These are phyloP conservation scores for Cronartium quercuum DNA, from an alignment of 1,284 basidiomycete species.

Conservation along the genomic window DNA sequence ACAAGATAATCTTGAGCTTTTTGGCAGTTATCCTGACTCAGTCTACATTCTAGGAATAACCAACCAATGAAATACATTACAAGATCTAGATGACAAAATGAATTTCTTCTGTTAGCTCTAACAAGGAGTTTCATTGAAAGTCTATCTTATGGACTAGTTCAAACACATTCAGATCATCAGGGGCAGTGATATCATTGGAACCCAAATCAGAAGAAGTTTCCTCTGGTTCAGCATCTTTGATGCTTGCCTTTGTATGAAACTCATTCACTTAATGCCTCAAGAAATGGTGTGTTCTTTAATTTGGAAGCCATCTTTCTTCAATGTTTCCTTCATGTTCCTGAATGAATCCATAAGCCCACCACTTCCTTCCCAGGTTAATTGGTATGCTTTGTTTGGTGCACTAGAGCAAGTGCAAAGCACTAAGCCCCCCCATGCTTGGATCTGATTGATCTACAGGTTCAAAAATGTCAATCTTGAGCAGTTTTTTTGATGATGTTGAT, in stretches of 20 bases:
- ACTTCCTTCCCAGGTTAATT: not conserved
- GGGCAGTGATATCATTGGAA: not conserved
- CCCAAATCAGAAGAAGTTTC: not conserved
- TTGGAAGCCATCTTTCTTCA: not conserved
- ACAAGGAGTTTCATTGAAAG: not conserved
- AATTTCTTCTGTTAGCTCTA: not conserved
- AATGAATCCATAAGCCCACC: not conserved
- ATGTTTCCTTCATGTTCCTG: not conserved
- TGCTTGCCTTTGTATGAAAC: not conserved
- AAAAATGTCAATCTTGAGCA: not conserved
- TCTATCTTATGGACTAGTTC: not conserved
- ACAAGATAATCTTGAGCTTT: not conserved
- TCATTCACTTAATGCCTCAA: not conserved
- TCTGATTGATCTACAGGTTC: not conserved
- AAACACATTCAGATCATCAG: not conserved
- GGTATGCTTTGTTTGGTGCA: not conserved
- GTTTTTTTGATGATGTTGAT: not conserved
- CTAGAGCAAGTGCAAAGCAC: conserved; percentile 1
- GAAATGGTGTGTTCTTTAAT: not conserved
- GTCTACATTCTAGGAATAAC: not conserved
- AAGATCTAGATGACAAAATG: not conserved
- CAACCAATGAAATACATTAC: not conserved
- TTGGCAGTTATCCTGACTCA: not conserved
- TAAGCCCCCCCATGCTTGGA: not conserved
- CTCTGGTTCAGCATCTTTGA: not conserved